Base-by-base conservation (phyloP, 169 alveolate genomes). In the Plasmodium berghei region DNA sequence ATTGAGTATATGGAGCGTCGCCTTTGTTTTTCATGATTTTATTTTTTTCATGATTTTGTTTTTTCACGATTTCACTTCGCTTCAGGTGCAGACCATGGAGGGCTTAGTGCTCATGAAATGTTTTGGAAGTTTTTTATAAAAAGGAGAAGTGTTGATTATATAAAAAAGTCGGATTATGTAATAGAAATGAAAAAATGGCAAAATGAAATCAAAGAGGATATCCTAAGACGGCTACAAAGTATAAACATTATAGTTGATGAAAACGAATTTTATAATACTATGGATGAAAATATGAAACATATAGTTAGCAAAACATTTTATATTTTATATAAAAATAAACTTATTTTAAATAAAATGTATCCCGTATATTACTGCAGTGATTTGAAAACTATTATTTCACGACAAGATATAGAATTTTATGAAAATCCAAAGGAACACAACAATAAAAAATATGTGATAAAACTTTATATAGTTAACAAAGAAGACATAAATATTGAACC, bases 61-160 rank as follows among this genome's bases (percentile, higher is more conserved):
- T 10, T 52, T 52, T 26, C 5, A n/a, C 26, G 1, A 0, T 22
- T 22, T 22, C 26, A 0, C 42, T 10, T 14, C 26, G 5, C 24
- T 34, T 8, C 34, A 75, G 88, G 88, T 18, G 24, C 74, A 14
- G 88, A 75, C 26, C 88, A 75, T 49, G 88, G 88, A 22, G 88
- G 88, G n/a, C 61, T 75, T 5, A 75, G 88, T 45, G 59, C 88
- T 3, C 88, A 75, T 34, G 88, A 63, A 16, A 69, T 69, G 72
- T 75, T 75, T 34, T 48, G 46, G 14, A 75, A 66, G 62, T 4
- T 12, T 3, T 34, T 34, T 34, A 2, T 34, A 34, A 34, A 34
- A 34, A 34, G 0, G 8, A 34, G 3, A 34, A 5, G 8, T 0
- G 42, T 34, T 4, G 22, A 52, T 16, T 52, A 52, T 8, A 16